Evolutionary conservation across 2,329 filamentous ascomycete species (phyloP).

Genomic region (Fusarium fujikuroi): DNA sequence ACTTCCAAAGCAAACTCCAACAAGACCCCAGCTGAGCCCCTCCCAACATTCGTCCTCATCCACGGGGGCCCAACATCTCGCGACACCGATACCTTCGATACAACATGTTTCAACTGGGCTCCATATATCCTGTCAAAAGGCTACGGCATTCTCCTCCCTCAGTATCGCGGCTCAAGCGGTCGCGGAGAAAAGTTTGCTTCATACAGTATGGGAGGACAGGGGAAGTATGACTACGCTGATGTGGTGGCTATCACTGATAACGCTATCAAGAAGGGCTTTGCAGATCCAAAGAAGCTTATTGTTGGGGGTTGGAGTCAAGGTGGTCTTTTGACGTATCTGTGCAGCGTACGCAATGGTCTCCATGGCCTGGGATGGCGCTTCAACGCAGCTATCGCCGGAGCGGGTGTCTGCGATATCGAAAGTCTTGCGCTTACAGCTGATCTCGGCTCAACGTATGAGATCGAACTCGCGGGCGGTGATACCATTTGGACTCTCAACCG

Average conservation of each 20-base stretch:
- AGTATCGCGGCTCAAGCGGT: constrained; percentile 52
- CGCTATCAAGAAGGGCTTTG: constrained; percentile 47
- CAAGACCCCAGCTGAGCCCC: neutral
- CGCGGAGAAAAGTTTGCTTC: constrained; percentile 49
- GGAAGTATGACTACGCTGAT: constrained; percentile 52
- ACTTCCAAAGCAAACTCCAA: neutral
- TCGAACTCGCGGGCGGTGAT: constrained; percentile 17
- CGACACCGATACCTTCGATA: constrained; percentile 43
- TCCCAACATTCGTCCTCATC: constrained; percentile 26
- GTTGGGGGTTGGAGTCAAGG: constrained; percentile 54
- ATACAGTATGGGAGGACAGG: constrained; percentile 45
- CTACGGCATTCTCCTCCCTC: constrained; percentile 51
- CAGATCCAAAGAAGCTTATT: constrained; percentile 46
- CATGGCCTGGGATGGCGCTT: constrained; percentile 50
- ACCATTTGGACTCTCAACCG: constrained; percentile 9
- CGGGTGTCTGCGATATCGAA: constrained; percentile 52
- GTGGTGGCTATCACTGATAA: constrained; percentile 49
- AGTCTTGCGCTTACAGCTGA: constrained; percentile 48
- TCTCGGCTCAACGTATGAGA: constrained; percentile 20
- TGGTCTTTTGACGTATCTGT: constrained; percentile 52
- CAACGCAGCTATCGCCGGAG: constrained; percentile 49
- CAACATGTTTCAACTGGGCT: constrained; percentile 40
- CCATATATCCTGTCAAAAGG: constrained; percentile 49
- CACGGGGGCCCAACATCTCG: constrained; percentile 25
- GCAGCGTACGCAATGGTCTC: constrained; percentile 49